Evolutionary conservation across 106 monocot genomes (phyloP).

Genomic region (Gastrodia elata): DNA sequence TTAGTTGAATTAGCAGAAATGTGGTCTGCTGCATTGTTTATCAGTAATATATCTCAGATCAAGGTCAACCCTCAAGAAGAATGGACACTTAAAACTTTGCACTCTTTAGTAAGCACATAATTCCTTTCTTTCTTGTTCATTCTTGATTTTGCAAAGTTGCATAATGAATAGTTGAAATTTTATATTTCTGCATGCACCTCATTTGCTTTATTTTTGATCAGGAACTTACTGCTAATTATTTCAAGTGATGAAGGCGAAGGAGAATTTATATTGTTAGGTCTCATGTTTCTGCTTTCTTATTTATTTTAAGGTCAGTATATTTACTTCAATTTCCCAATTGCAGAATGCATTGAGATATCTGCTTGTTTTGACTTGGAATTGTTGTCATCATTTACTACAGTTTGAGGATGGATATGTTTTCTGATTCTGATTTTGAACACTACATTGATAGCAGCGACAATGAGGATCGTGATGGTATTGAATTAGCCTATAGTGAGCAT

Average conservation of each 20-base stretch:
- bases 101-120: not conserved
- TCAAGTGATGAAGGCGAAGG: not conserved
- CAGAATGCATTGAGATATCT: not conserved
- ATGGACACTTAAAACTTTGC: not conserved
- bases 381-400: not conserved
- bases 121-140: not conserved
- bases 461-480: slow-evolving; percentile 57
- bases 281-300: not conserved
- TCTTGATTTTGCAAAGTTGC: not conserved
- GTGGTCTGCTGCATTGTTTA: not conserved
- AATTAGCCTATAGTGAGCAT: slow-evolving; percentile 50
- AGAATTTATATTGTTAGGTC: not conserved
- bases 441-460: slow-evolving; percentile 62
- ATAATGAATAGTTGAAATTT: not conserved
- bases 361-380: not conserved
- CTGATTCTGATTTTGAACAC: slow-evolving; percentile 61
- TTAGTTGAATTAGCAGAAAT: not conserved
- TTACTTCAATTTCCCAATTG: not conserved
- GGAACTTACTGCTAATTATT: not conserved
- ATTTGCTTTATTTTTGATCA: not conserved
- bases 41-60: not conserved
- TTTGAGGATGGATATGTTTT: slow-evolving; percentile 39
- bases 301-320: not conserved
- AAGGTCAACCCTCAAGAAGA: not conserved
- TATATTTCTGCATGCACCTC: not conserved